phyloP scores from a whole-genome alignment of 345 rosid species.

The Brassica incana region DNA sequence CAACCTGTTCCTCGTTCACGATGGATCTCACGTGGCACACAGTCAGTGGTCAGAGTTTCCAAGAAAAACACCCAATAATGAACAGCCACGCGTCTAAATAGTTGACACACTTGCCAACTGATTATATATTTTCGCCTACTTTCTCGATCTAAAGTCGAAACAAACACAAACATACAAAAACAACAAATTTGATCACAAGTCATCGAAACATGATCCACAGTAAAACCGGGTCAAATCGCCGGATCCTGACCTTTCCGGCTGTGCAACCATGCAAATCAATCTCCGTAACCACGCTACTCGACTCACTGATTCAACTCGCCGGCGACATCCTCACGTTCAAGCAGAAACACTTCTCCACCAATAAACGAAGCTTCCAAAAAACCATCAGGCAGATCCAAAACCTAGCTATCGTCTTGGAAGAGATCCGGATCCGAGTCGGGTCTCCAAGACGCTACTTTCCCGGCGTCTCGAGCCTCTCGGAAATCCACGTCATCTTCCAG shows the following conservation, averaged over 20 bases:
- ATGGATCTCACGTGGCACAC: conserved; percentile 25
- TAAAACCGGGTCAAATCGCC: conserved; percentile 43
- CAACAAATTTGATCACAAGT: conserved; percentile 8
- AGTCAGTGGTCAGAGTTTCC: conserved; percentile 32
- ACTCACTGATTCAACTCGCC: conserved; percentile 53
- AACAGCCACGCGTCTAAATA: conserved; percentile 9
- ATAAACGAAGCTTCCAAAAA: conserved; percentile 50
- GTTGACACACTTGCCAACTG: conserved; percentile 6
- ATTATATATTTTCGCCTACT: neutral
- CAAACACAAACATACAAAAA: conserved; percentile 17
- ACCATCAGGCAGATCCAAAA: conserved; percentile 53
- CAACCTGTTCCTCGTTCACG: conserved; percentile 20
- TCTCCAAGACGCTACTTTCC: conserved; percentile 33
- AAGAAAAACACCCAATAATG: neutral
- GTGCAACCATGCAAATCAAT: conserved; percentile 67
- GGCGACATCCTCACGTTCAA: conserved; percentile 47
- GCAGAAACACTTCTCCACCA: conserved; percentile 48
- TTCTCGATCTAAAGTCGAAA: conserved; percentile 1
- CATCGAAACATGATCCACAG: conserved; percentile 17
- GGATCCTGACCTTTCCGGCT: conserved; percentile 67
- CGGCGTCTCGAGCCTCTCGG: conserved; percentile 54
- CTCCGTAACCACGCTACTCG: conserved; percentile 54
- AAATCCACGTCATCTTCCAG: conserved; percentile 71
- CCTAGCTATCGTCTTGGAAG: conserved; percentile 61
- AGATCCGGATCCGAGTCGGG: conserved; percentile 44